Conservation (phyloP, 2,329 filamentous ascomycete species). For the Dactylellina drechsleri region DNA sequence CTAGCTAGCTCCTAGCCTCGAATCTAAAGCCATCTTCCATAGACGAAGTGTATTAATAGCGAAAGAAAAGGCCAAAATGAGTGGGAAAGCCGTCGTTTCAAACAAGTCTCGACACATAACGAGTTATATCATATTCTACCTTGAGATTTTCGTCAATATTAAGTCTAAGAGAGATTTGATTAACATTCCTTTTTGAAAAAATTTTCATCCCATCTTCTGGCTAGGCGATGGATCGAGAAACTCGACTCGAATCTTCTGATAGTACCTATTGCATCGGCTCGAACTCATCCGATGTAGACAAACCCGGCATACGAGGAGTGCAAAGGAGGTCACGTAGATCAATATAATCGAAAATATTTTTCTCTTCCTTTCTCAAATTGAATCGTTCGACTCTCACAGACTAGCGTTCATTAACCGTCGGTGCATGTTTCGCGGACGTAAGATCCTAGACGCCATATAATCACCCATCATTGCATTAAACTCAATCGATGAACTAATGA, state of each 20-base stretch:
- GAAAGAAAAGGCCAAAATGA: not conserved
- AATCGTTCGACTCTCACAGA: too few species aligned
- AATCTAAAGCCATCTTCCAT: too few species aligned
- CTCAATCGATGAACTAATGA: too few species aligned
- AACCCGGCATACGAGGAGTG: not conserved
- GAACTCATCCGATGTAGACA: constrained; percentile 6
- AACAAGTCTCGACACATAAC: not conserved
- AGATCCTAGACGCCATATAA: not conserved
- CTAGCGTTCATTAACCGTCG: too few species aligned
- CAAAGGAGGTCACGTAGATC: not conserved
- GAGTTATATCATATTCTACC: constrained; percentile 3
- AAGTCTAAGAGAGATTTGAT: not conserved
- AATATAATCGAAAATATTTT: not conserved
- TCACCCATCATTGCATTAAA: too few species aligned
- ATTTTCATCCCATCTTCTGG: constrained; percentile 10
- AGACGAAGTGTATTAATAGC: too few species aligned
- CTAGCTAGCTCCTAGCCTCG: not conserved
- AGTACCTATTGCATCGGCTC: constrained; percentile 12
- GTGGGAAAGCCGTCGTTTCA: not conserved
- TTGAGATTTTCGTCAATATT: not conserved
- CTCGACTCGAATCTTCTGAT: constrained; percentile 27
- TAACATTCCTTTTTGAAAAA: not conserved
- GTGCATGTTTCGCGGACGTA: too few species aligned
- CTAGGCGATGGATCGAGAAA: constrained; percentile 4
- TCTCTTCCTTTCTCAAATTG: too few species aligned